Conservation (phyloP, 2,329 filamentous ascomycete genomes). For the Arthrobotrys megalospora region DNA sequence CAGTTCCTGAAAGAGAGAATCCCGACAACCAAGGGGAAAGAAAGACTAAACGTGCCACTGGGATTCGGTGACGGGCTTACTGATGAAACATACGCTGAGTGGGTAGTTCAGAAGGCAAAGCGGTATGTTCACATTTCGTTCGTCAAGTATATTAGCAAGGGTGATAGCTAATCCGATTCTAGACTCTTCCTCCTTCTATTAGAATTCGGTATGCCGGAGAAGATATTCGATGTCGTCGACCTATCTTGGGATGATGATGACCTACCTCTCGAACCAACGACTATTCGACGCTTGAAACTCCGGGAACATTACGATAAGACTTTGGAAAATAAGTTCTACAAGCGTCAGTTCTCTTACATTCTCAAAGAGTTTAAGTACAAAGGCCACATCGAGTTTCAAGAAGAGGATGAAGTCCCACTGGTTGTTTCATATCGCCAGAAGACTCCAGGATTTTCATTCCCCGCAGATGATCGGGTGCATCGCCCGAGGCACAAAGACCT, state of each 20-base stretch:
- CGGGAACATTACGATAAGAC: conserved; percentile 75
- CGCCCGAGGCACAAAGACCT: conserved; percentile 75
- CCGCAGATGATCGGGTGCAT: conserved; percentile 73
- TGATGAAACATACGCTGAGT: conserved; percentile 82
- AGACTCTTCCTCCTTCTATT: conserved; percentile 78
- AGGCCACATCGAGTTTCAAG: conserved; percentile 75
- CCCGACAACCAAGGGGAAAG: conserved; percentile 72
- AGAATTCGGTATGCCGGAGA: conserved; percentile 78
- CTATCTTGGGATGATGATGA: conserved; percentile 83
- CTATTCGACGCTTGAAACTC: conserved; percentile 76
- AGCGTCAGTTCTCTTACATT: conserved; percentile 79
- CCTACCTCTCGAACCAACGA: conserved; percentile 77
- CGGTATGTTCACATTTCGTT: conserved; percentile 9
- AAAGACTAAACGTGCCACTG: conserved; percentile 74
- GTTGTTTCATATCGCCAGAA: conserved; percentile 70
- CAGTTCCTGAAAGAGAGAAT: conserved; percentile 78
- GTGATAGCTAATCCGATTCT: background rate
- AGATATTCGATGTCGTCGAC: conserved; percentile 81
- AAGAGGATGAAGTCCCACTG: conserved; percentile 78
- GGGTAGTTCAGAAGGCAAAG: conserved; percentile 79
- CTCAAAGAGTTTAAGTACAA: conserved; percentile 76
- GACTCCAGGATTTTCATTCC: conserved; percentile 65
- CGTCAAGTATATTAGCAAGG: background rate
- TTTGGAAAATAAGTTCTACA: conserved; percentile 78
- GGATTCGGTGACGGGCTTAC: conserved; percentile 78